Conservation (phyloP, 331 rosid species). For the Prunus yedoensis region DNA sequence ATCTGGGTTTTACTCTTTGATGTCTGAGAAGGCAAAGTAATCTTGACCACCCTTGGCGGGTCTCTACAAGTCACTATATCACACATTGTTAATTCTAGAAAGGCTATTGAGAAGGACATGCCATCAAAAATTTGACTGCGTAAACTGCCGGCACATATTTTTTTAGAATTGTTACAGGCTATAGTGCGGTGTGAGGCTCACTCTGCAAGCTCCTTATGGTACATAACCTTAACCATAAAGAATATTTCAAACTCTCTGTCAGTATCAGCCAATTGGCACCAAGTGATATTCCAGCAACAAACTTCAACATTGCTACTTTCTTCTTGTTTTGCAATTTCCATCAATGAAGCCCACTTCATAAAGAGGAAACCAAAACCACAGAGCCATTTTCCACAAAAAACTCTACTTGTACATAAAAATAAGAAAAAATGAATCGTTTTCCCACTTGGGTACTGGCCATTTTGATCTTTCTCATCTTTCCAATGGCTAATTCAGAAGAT, state of each 20-base stretch:
- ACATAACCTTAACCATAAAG: neutral
- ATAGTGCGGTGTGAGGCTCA: constrained; percentile 35
- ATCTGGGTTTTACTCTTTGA: neutral
- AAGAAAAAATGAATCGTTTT: constrained; percentile 41
- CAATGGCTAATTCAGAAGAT: constrained; percentile 38
- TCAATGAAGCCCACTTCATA: constrained; percentile 6
- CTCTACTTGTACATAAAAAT: neutral
- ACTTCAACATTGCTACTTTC: neutral
- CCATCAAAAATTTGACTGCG: constrained; percentile 19
- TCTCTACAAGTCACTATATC: neutral
- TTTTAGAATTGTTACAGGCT: neutral
- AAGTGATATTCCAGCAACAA: constrained; percentile 4
- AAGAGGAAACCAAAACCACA: constrained; percentile 4
- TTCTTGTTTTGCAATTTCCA: constrained; percentile 10
- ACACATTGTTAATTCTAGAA: neutral
- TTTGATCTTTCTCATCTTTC: constrained; percentile 29
- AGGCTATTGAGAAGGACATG: constrained; percentile 21
- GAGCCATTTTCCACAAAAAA: neutral
- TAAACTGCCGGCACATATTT: constrained; percentile 54
- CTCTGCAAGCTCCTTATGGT: constrained; percentile 8
- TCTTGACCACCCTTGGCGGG: neutral
- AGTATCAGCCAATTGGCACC: constrained; percentile 45
- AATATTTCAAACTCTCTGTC: constrained; percentile 14
- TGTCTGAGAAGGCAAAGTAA: too few relatives aligned
- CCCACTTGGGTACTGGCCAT: constrained; percentile 32